Evolutionary conservation across 2,329 filamentous ascomycete species (phyloP).

Genomic region (Diaporthe australafricana): DNA sequence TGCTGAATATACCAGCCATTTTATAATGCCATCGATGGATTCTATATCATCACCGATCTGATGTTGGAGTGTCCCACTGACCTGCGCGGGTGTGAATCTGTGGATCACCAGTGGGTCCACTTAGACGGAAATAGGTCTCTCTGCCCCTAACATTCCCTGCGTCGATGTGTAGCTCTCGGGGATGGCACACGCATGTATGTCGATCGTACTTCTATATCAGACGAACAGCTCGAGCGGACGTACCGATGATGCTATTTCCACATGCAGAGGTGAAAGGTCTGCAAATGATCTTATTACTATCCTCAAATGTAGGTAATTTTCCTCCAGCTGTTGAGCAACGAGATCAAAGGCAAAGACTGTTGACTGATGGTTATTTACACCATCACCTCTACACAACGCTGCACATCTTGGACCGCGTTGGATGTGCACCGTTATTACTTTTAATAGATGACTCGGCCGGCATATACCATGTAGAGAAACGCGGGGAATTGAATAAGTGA

Average conservation of each 20-base stretch:
- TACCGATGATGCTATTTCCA: background rate
- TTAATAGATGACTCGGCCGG: background rate
- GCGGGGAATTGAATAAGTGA: background rate
- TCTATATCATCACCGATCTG: background rate
- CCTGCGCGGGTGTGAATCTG: background rate
- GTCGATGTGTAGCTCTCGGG: background rate
- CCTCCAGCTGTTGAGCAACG: background rate
- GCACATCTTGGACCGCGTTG: background rate
- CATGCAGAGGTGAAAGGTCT: no score
- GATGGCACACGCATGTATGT: background rate
- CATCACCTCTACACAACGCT: background rate
- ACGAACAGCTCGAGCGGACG: background rate
- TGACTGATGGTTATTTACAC: no score
- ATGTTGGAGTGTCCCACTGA: background rate
- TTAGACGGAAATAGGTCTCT: background rate
- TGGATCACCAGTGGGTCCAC: background rate
- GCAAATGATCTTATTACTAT: no score
- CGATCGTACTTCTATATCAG: background rate
- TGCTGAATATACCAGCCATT: background rate
- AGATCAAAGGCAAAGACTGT: no score
- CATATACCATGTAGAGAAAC: background rate
- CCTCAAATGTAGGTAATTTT: no score
- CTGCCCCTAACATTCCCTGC: background rate
- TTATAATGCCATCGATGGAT: background rate
- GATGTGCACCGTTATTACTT: background rate